Percentiles rank a stretch among this genome's conserved stretches.
Evolutionary conservation across 2,329 filamentous ascomycete species (phyloP).

Genomic region (Neurospora crassa): DNA sequence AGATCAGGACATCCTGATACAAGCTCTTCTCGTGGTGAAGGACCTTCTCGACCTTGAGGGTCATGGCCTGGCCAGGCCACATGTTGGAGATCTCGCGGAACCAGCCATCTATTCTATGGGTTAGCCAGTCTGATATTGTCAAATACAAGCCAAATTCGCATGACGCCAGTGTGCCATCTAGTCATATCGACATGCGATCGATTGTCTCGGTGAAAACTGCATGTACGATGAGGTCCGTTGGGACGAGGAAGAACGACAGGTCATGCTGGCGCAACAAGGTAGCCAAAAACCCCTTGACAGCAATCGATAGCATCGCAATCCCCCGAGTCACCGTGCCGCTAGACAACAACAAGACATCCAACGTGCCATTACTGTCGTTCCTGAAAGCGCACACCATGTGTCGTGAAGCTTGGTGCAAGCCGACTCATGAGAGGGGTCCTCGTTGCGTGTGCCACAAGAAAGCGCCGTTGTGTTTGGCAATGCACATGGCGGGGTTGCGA

Average conservation of each 20-base stretch:
- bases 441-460: background rate
- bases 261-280: background rate
- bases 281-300: background rate
- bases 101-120: slow-evolving; percentile 73
- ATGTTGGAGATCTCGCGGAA: slow-evolving; percentile 98
- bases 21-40: slow-evolving; percentile 98
- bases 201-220: background rate
- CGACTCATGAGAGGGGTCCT: background rate
- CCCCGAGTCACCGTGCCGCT: background rate
- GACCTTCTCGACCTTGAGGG: slow-evolving; percentile 92
- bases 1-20: slow-evolving; percentile 98
- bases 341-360: background rate
- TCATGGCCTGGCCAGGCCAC: slow-evolving; percentile 99
- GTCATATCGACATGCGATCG: background rate
- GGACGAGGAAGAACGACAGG: background rate
- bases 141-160: background rate
- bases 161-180: background rate
- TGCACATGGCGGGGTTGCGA: background rate
- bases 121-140: background rate
- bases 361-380: background rate
- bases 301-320: background rate
- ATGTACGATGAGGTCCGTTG: background rate
- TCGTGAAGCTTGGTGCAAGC: background rate
- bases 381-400: background rate
- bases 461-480: background rate